phyloP scores from a whole-genome alignment of 306 rosid species.

The Citrullus mucosospermus region DNA sequence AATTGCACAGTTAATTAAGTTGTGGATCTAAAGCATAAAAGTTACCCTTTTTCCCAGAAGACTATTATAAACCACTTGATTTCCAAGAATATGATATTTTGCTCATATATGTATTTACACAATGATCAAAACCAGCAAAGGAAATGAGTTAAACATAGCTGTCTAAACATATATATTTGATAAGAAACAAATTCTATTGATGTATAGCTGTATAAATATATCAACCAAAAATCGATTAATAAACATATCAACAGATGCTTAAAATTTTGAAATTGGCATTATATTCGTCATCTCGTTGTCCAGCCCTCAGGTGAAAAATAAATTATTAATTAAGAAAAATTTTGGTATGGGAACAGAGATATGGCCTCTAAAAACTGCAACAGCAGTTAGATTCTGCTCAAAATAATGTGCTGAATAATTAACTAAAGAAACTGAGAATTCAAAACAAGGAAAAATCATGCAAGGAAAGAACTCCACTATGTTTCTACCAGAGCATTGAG shows the following conservation, averaged over 20 bases:
- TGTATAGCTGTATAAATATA: too few species aligned
- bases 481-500: background rate
- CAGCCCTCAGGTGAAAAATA: background rate
- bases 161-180: too few species aligned
- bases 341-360: background rate
- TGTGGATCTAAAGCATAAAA: too few species aligned
- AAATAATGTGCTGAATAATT: background rate
- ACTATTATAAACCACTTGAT: too few species aligned
- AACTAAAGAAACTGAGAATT: slow-evolving; percentile 5
- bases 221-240: background rate
- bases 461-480: slow-evolving; percentile 1
- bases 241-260: background rate
- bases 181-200: too few species aligned
- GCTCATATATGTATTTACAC: too few species aligned
- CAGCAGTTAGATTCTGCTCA: slow-evolving; percentile 12
- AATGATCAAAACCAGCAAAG: too few species aligned
- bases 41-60: too few species aligned
- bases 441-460: slow-evolving; percentile 2
- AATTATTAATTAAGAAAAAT: background rate
- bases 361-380: slow-evolving; percentile 9
- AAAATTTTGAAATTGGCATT: background rate
- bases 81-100: too few species aligned
- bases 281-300: background rate
- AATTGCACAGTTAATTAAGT: too few species aligned
- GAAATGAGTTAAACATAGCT: too few species aligned